These are phyloP conservation scores for Dichomitus squalens DNA, from an alignment of 1,284 basidiomycete species.

Conservation along the genomic window DNA sequence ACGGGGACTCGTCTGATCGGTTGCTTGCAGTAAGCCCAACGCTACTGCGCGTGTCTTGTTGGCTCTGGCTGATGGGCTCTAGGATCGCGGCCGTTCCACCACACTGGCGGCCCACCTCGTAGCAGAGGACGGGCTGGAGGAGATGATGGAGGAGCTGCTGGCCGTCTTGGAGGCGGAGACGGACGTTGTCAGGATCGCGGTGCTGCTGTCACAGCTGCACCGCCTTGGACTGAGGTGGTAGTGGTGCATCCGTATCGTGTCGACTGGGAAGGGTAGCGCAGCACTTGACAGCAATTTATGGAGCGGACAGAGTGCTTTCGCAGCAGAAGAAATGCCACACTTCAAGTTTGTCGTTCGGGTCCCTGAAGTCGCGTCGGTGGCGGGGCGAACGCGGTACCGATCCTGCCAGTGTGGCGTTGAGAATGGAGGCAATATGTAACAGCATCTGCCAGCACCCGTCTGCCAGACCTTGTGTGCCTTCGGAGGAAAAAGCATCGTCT, in stretches of 20 bases:
- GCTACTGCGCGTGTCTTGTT: background rate
- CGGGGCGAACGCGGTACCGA: background rate
- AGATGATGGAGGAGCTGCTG: background rate
- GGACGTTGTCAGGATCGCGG: background rate
- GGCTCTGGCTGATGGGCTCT: background rate
- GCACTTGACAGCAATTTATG: background rate
- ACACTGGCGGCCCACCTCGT: background rate
- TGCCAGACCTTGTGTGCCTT: too few species aligned
- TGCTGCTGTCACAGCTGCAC: background rate
- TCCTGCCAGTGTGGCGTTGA: background rate
- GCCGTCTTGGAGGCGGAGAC: background rate
- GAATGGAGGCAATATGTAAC: too few species aligned
- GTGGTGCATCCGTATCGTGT: too few species aligned
- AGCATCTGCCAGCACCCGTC: too few species aligned
- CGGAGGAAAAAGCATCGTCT: too few species aligned
- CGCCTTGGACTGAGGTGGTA: slow-evolving; percentile 2
- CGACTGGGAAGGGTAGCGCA: background rate
- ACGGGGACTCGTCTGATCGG: too few species aligned
- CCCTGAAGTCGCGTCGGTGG: background rate
- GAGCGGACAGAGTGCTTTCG: background rate
- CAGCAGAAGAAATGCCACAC: background rate
- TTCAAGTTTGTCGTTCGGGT: background rate
- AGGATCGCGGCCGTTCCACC: background rate
- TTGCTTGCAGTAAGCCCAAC: background rate
- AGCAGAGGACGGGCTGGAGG: background rate